A percentile compares a stretch with the other conserved stretches of the same genome.
phyloP scores from a whole-genome alignment of 768 basidiomycete species.

The Dacryopinax primogenitus region DNA sequence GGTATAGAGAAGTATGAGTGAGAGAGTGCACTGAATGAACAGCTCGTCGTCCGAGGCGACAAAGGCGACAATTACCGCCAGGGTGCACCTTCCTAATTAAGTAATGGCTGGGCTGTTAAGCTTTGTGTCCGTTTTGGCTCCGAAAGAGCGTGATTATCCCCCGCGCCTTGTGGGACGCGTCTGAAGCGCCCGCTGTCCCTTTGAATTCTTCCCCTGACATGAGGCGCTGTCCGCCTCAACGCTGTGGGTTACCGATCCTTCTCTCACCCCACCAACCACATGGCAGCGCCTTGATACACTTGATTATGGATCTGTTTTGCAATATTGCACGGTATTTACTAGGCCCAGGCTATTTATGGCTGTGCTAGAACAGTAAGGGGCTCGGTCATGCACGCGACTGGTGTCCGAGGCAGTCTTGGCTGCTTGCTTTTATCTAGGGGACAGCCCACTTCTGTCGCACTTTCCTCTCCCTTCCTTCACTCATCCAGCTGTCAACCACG shows the following conservation, averaged over 20 bases:
- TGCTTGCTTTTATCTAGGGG: not conserved
- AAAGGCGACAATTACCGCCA: not conserved
- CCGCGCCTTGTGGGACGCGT: not conserved
- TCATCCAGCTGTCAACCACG: slow-evolving; percentile 12
- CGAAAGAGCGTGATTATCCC: not conserved
- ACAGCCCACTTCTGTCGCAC: not conserved
- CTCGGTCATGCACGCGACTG: no score
- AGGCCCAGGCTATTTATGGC: no score
- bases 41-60: not conserved
- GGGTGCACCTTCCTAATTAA: slow-evolving; percentile 6
- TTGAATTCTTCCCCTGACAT: no score
- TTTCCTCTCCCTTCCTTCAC: slow-evolving; percentile 5
- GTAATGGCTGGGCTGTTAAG: not conserved
- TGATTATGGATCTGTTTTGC: no score
- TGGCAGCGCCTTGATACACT: no score
- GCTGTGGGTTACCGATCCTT: no score
- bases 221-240: no score
- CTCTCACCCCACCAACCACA: no score
- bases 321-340: no score
- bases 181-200: not conserved
- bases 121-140: not conserved
- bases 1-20: not conserved
- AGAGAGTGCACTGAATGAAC: not conserved
- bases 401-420: not conserved
- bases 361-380: no score